Evolutionary conservation across 495 filamentous ascomycete genomes (phyloP), one percentile per base, ranked within the genome.

Genomic region (Penicillium desertorum): DNA sequence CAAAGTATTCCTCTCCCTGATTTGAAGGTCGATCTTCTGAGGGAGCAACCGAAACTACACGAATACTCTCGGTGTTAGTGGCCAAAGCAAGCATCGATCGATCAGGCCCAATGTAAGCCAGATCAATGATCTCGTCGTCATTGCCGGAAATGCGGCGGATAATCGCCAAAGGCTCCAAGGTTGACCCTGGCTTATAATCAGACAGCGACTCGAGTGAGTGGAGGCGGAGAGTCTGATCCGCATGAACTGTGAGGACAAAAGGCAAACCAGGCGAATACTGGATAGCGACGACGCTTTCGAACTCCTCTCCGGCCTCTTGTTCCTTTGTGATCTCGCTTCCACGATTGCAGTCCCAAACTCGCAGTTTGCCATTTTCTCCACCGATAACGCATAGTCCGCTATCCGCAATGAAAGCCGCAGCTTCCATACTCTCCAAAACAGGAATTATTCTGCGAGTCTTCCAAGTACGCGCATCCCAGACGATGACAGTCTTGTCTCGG

Each of bases 91-190:
- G 80, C 51, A 91, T 78, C 20, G 88, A 91, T 45, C 83, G 83
- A 54, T 92, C 86, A 11, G 84, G 83, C 1, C 92, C 86, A 54
- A 96, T 81, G 65, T 91, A 96, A 23, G 86, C 88, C 22, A 97
- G 73, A 62, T 98, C 95, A 62, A 98, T 95, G 54, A 98, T 92
- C 67, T 98, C 94, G 66, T 98, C 94, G 70, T 98, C 91, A 34
- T 94, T 96, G 22, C 95, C 95, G 19, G 93, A 96, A 60, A 98
- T 93, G 17, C 89, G 83, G 55, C 88, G 84, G 41, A 80, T 66
- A 16, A 86, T 65, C 7, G 79, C 73, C 45, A 88, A 67, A 20
- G 82, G 74, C 45, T 72, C 56, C 51, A 88, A 55, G 3, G 54
- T 66, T 16, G 65, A 63, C 2, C 70, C 71, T 43, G 69, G 61